Percentiles rank a stretch among this genome's conserved stretches.
Evolutionary conservation across 257 asterid genomes (phyloP).

Genomic region (Catharanthus roseus): DNA sequence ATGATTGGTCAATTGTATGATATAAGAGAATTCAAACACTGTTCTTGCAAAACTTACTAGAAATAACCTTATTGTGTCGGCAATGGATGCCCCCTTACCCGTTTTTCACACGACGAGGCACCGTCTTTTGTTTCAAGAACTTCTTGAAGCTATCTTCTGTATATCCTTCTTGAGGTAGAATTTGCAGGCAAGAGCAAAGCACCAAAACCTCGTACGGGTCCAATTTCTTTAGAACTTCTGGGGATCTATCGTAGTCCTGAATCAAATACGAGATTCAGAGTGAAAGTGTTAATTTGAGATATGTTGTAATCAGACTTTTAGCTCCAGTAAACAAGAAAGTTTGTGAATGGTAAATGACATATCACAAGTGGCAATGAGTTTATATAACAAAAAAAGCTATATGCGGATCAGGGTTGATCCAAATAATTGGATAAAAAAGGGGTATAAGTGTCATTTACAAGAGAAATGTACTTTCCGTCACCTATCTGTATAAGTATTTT

Average conservation of each 20-base stretch:
- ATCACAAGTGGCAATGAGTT: neutral
- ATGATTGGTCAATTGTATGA: neutral
- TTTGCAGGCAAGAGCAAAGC: constrained; percentile 59
- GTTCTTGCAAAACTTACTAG: neutral
- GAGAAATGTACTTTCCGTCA: no score
- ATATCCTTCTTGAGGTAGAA: constrained; percentile 40
- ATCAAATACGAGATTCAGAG: neutral
- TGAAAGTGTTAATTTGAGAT: neutral
- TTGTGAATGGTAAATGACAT: no score
- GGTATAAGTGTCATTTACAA: no score
- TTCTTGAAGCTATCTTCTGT: constrained; percentile 49
- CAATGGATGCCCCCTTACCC: neutral
- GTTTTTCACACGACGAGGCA: neutral
- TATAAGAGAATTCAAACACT: neutral
- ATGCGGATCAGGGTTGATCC: no score
- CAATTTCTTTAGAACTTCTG: constrained; percentile 39
- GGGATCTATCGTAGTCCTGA: constrained; percentile 89
- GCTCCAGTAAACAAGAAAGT: neutral
- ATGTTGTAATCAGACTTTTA: neutral
- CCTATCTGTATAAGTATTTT: no score
- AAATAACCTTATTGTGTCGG: neutral
- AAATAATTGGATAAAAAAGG: no score
- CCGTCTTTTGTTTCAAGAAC: constrained; percentile 26
- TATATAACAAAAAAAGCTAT: no score
- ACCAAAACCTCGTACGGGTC: constrained; percentile 55